A percentile compares a stretch with the other conserved stretches of the same genome.
Conservation (phyloP, 78 protist genomes). For the Monocercomonoides exilis region DNA sequence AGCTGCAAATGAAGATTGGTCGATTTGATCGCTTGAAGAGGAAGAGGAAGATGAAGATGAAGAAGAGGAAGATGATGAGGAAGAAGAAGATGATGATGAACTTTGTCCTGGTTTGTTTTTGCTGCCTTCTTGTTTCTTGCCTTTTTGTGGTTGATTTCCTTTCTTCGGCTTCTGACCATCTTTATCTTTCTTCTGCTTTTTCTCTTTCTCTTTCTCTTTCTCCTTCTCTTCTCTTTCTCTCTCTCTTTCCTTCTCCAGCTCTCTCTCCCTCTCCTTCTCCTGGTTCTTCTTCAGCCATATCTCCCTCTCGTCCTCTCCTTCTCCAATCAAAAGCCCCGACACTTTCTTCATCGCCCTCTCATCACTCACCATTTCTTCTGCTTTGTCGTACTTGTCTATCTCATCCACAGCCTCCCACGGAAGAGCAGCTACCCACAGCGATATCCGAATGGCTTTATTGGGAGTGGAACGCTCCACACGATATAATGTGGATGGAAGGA, state of each 20-base stretch:
- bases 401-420: not conserved
- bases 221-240: not conserved
- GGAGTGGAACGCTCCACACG: too few species aligned
- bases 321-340: not conserved
- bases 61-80: too few species aligned
- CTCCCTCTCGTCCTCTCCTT: not conserved
- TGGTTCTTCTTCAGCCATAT: too few species aligned
- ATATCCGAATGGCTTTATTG: not conserved
- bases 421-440: not conserved
- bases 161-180: not conserved
- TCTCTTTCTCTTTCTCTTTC: not conserved
- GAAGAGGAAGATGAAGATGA: too few species aligned
- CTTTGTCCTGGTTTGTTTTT: too few species aligned
- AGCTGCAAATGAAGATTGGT: too few species aligned
- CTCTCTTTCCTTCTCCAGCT: not conserved
- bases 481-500: too few species aligned
- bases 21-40: too few species aligned
- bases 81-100: too few species aligned
- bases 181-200: not conserved
- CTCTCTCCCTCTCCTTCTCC: not conserved
- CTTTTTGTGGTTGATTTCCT: too few species aligned
- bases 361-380: conserved; percentile 6
- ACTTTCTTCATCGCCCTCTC: conserved; percentile 2
- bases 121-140: too few species aligned
- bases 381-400: conserved; percentile 6